Conservation (phyloP, 305 asterid genomes). For the Solanum hybrid region DNA sequence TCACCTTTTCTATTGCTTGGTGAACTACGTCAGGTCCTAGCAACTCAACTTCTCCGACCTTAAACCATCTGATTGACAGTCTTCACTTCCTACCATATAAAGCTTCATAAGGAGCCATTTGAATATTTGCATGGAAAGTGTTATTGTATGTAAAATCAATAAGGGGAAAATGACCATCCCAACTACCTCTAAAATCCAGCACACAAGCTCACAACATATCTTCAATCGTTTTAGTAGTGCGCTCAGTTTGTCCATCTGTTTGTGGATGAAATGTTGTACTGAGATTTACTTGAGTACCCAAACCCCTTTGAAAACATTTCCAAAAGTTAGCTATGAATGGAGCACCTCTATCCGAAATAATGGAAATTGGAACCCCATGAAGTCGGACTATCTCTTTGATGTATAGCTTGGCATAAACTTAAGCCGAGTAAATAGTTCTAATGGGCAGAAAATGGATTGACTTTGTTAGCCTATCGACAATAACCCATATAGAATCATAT, state of each 20-base stretch:
- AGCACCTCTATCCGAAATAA: no score
- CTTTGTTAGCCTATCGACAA: not conserved
- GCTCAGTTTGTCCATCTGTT: not conserved
- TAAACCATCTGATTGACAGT: not conserved
- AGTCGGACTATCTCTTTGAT: not conserved
- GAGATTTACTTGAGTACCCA: no score
- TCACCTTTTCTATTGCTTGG: not conserved
- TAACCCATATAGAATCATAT: not conserved
- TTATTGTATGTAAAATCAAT: not conserved
- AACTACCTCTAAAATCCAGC: not conserved
- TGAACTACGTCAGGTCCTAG: not conserved
- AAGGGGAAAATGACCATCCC: not conserved
- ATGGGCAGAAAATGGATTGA: not conserved
- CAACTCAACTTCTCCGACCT: not conserved
- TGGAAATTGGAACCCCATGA: not conserved
- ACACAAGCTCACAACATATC: not conserved
- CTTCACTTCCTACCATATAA: not conserved
- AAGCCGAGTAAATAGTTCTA: not conserved
- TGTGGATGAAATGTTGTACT: no score
- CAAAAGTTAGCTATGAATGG: no score
- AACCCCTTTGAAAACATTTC: no score
- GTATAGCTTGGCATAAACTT: not conserved
- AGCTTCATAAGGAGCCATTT: not conserved
- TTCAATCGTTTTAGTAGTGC: not conserved
- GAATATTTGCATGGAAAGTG: not conserved